A percentile compares a stretch with the other conserved stretches of the same genome.
These are phyloP conservation scores for Wickerhamomyces canadensis DNA, from an alignment of 805 yeast genomes.

Conservation along the genomic window DNA sequence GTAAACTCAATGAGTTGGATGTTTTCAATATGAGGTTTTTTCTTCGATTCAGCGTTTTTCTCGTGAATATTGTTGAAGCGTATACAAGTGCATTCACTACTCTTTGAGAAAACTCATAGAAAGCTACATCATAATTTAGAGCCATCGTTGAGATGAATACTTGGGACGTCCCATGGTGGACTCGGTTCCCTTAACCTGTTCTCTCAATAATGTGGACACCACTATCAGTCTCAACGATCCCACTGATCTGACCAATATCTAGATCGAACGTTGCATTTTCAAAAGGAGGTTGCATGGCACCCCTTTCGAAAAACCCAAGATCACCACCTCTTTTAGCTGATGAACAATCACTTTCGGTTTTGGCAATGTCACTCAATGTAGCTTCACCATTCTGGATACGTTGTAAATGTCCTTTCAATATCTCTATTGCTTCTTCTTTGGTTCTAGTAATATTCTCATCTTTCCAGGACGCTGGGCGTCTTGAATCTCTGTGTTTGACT, in stretches of 20 bases:
- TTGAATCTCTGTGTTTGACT: constrained; percentile 74
- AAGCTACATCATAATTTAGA: no score
- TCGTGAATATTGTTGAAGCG: no score
- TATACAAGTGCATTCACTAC: no score
- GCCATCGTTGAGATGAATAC: no score
- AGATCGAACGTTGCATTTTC: constrained; percentile 82
- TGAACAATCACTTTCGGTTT: constrained; percentile 82
- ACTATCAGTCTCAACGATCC: constrained; percentile 80
- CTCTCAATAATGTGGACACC: constrained; percentile 89
- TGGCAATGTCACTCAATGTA: constrained; percentile 66
- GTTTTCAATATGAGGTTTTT: no score
- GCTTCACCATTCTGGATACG: constrained; percentile 59
- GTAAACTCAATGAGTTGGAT: no score
- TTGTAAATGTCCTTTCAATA: constrained; percentile 50
- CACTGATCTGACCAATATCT: constrained; percentile 78
- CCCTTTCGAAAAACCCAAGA: constrained; percentile 80
- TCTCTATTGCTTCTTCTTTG: constrained; percentile 77
- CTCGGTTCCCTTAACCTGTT: constrained; percentile 54
- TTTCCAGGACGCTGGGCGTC: constrained; percentile 94
- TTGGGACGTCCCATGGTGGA: no score
- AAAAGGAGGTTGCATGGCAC: constrained; percentile 93
- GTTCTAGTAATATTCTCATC: constrained; percentile 66
- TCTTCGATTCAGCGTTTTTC: no score
- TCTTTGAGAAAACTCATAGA: no score
- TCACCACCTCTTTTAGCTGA: constrained; percentile 89